A percentile compares a stretch with the other conserved stretches of the same genome.
Evolutionary conservation across 2,329 filamentous ascomycete species (phyloP).

Genomic region (Colletotrichum sansevieriae): DNA sequence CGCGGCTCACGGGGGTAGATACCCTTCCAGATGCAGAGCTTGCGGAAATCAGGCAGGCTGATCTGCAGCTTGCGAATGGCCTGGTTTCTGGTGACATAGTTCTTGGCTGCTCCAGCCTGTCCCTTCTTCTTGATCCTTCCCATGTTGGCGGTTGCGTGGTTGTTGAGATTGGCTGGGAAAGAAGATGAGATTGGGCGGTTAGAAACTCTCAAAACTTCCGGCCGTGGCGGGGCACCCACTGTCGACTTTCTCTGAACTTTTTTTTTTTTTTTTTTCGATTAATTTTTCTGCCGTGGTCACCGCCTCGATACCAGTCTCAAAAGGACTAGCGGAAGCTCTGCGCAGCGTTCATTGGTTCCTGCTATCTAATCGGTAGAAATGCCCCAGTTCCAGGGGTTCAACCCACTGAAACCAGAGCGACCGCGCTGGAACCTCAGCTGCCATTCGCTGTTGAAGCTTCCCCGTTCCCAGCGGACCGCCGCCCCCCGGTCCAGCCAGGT

Average conservation of each 20-base stretch:
- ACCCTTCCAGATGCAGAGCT: slow-evolving; percentile 99
- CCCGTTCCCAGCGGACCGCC: slow-evolving; percentile 5
- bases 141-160: slow-evolving; percentile 60
- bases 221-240: slow-evolving; percentile 50
- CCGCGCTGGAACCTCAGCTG: slow-evolving; percentile 19
- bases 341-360: slow-evolving; percentile 11
- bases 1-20: slow-evolving; percentile 98
- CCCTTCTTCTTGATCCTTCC: slow-evolving; percentile 92
- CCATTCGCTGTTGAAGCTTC: slow-evolving; percentile 31
- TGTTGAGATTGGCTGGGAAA: slow-evolving; percentile 35
- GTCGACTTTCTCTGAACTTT: slow-evolving; percentile 46
- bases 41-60: slow-evolving; percentile 95
- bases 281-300: slow-evolving; percentile 44
- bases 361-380: slow-evolving; percentile 33
- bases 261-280: slow-evolving; percentile 52
- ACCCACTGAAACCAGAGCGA: slow-evolving; percentile 35
- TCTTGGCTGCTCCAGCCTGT: slow-evolving; percentile 92
- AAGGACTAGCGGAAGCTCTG: neutral
- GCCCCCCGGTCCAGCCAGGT: slow-evolving; percentile 44
- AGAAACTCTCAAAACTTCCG: slow-evolving; percentile 39
- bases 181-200: slow-evolving; percentile 32
- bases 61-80: slow-evolving; percentile 98
- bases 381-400: slow-evolving; percentile 36
- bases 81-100: slow-evolving; percentile 97
- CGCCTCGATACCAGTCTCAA: slow-evolving; percentile 37